Percentiles rank a stretch among this genome's conserved stretches.
phyloP scores from a whole-genome alignment of 345 rosid genomes.

The Citrus hindsii region DNA sequence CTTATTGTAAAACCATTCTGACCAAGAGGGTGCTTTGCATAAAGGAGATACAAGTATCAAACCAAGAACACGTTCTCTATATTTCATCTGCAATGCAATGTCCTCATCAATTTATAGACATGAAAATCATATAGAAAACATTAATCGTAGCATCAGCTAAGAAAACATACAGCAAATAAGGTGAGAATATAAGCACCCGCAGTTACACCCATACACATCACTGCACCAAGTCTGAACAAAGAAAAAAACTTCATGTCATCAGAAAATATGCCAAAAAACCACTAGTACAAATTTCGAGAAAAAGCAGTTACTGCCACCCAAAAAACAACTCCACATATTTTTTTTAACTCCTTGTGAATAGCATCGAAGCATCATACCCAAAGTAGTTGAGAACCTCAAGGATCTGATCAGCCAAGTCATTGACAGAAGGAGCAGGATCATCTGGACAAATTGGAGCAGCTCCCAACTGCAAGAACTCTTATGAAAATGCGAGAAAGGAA shows the following conservation, averaged over 20 bases:
- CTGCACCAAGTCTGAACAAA: constrained; percentile 67
- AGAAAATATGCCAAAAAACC: constrained; percentile 8
- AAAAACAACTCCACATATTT: neutral
- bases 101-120: constrained; percentile 5
- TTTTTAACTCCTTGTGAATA: neutral
- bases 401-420: constrained; percentile 89
- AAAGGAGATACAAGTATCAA: constrained; percentile 88
- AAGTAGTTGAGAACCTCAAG: constrained; percentile 88
- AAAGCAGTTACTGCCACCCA: neutral
- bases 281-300: neutral
- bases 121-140: neutral
- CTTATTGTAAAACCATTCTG: constrained; percentile 91
- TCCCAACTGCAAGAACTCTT: constrained; percentile 96
- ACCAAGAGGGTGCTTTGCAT: constrained; percentile 94
- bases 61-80: constrained; percentile 88
- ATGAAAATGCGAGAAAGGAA: constrained; percentile 37
- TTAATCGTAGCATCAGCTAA: neutral
- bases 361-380: constrained; percentile 35
- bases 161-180: constrained; percentile 73
- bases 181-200: constrained; percentile 93
- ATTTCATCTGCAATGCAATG: constrained; percentile 68
- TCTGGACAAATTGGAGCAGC: constrained; percentile 64
- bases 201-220: constrained; percentile 97
- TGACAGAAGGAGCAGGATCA: constrained; percentile 55
- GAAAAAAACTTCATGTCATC: constrained; percentile 4